A percentile compares a stretch with the other conserved stretches of the same genome.
These are phyloP conservation scores for Penicillium roqueforti DNA, from an alignment of 495 filamentous ascomycete genomes.

Conservation along the genomic window DNA sequence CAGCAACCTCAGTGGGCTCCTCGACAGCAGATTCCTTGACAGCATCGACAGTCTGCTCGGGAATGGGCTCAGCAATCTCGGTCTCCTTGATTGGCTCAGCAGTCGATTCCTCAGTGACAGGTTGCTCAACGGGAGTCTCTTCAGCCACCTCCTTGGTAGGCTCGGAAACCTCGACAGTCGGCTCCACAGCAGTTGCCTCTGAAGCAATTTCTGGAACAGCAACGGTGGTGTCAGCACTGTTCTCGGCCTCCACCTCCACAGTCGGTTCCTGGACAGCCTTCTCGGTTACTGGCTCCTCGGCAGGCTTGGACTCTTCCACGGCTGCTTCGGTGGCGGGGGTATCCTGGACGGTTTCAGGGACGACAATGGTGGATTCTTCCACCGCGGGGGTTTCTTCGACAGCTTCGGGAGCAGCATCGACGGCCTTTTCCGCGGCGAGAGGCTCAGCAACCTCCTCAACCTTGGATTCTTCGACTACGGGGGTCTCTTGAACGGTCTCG, in stretches of 20 bases:
- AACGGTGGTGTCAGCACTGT: constrained; percentile 2
- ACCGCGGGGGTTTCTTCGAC: background rate
- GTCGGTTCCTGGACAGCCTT: constrained; percentile 6
- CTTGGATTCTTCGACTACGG: constrained; percentile 14
- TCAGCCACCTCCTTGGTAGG: constrained; percentile 3
- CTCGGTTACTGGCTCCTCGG: constrained; percentile 13
- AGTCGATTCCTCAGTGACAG: constrained; percentile 2
- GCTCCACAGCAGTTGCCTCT: background rate
- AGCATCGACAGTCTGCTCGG: background rate
- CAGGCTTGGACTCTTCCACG: background rate
- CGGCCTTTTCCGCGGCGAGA: constrained; percentile 11
- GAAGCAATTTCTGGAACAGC: background rate
- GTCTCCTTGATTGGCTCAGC: constrained; percentile 4
- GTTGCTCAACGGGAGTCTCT: constrained; percentile 7
- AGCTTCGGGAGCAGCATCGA: background rate
- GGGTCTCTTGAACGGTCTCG: constrained; percentile 4
- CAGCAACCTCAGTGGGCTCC: background rate
- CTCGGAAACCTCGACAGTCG: constrained; percentile 2
- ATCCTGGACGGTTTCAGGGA: background rate
- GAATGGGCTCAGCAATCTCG: background rate
- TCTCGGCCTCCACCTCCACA: constrained; percentile 5
- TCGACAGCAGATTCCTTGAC: background rate
- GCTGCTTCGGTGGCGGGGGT: background rate
- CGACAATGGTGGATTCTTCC: background rate
- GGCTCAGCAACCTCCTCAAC: constrained; percentile 9